A percentile compares a stretch with the other conserved stretches of the same genome.
phyloP scores from a whole-genome alignment of 169 alveolate species.

The Eimeria acervulina region DNA sequence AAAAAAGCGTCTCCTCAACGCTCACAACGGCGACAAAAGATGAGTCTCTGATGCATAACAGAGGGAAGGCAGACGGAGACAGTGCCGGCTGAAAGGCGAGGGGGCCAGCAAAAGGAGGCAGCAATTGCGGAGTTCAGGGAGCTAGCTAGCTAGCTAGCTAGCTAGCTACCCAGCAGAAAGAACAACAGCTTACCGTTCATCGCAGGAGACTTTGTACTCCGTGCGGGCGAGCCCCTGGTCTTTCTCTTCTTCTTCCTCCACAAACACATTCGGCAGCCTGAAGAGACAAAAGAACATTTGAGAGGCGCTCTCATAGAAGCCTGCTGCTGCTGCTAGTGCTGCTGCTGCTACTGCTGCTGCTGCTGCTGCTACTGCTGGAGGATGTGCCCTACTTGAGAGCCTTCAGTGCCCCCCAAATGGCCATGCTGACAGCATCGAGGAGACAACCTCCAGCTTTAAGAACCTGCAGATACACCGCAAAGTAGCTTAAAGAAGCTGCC shows the following conservation, averaged over 20 bases:
- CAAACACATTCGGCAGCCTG: constrained; percentile 48
- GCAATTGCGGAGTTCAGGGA: not conserved
- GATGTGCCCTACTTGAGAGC: not conserved
- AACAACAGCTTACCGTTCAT: constrained; percentile 39
- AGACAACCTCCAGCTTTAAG: constrained; percentile 66
- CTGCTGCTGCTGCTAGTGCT: not conserved
- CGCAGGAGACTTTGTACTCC: constrained; percentile 53
- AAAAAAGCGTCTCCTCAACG: not conserved
- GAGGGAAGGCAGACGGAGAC: not conserved
- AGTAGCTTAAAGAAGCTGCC: not conserved
- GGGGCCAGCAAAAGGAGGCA: no score
- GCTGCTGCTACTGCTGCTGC: constrained; percentile 9
- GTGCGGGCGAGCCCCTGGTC: constrained; percentile 71
- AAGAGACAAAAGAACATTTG: not conserved
- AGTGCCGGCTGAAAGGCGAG: no score
- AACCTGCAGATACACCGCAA: not conserved
- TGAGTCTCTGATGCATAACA: not conserved
- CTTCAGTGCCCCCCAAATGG: constrained; percentile 69
- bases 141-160: not conserved
- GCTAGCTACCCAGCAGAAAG: not conserved
- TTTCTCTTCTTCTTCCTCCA: constrained; percentile 68
- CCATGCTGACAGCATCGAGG: constrained; percentile 61
- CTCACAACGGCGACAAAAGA: not conserved
- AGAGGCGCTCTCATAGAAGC: not conserved
- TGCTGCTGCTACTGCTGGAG: not conserved